Percentiles rank a stretch among this genome's conserved stretches.
Evolutionary conservation across 768 basidiomycete species (phyloP).

Genomic region (Boletus huronensis): DNA sequence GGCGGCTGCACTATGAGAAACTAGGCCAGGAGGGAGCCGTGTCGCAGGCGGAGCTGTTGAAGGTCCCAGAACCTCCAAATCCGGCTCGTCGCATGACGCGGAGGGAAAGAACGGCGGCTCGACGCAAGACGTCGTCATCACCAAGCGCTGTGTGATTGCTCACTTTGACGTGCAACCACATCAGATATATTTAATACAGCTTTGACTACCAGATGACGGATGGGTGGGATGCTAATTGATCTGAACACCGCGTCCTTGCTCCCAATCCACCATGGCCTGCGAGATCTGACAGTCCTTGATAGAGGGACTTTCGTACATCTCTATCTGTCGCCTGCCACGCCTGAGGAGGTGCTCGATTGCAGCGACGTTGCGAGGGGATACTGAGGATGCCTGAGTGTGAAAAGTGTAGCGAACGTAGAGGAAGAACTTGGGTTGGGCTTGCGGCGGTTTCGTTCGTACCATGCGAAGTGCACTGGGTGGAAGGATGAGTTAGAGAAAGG

Average conservation of each 20-base stretch:
- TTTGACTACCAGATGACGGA: not conserved
- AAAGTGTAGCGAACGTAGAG: conserved; percentile 70
- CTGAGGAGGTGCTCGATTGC: conserved; percentile 77
- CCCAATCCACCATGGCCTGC: conserved; percentile 67
- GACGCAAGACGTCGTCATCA: conserved; percentile 9
- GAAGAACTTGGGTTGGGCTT: conserved; percentile 59
- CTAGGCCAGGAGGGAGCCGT: conserved; percentile 18
- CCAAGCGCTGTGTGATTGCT: conserved; percentile 3
- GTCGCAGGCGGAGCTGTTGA: conserved; percentile 18
- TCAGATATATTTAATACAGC: conserved; percentile 10
- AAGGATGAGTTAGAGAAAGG: conserved; percentile 5
- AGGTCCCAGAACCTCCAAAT: conserved; percentile 10
- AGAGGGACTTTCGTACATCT: conserved; percentile 60
- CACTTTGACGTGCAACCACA: conserved; percentile 3
- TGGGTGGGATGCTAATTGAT: conserved; percentile 11
- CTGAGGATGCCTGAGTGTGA: conserved; percentile 53
- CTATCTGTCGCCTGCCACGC: conserved; percentile 61
- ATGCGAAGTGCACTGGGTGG: conserved; percentile 67
- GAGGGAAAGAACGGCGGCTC: conserved; percentile 17
- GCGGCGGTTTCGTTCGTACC: conserved; percentile 60
- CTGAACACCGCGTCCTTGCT: conserved; percentile 23
- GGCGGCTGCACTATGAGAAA: conserved; percentile 73
- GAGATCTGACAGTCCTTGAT: conserved; percentile 78
- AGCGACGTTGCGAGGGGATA: conserved; percentile 64
- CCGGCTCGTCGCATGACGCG: conserved; percentile 19